These are phyloP conservation scores for Fusarium torulosum DNA, from an alignment of 2,329 filamentous ascomycete species.

Conservation along the genomic window DNA sequence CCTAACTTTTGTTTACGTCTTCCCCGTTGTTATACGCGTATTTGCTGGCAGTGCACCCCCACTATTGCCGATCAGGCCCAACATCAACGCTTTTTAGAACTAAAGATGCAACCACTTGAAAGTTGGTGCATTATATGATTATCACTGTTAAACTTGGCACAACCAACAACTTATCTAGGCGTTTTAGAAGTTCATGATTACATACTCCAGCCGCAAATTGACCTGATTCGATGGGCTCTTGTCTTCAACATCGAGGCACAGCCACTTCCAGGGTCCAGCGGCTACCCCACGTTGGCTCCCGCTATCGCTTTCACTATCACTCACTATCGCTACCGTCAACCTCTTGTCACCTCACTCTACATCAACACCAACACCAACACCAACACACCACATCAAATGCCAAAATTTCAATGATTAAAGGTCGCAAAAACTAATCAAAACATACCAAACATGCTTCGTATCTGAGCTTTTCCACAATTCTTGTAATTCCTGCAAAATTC, in stretches of 20 bases:
- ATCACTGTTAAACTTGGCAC: conserved; percentile 18
- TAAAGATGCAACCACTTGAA: not conserved
- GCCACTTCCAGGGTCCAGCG: conserved; percentile 18
- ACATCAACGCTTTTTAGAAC: not conserved
- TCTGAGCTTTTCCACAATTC: not conserved
- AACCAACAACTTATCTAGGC: conserved; percentile 5
- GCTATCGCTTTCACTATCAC: not conserved
- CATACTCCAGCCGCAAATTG: not conserved
- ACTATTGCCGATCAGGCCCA: conserved; percentile 1
- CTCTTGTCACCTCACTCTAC: conserved; percentile 13
- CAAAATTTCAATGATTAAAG: not conserved
- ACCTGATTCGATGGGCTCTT: conserved; percentile 10
- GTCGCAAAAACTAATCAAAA: not conserved
- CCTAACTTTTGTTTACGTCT: no score
- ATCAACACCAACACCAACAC: not conserved
- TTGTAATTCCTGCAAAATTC: not conserved
- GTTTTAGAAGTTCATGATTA: conserved; percentile 22
- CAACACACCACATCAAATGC: not conserved
- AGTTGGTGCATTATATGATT: not conserved
- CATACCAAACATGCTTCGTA: not conserved
- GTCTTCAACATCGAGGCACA: conserved; percentile 8
- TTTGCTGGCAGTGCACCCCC: not conserved
- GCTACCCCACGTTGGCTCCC: conserved; percentile 30
- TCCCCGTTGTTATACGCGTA: no score
- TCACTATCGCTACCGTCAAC: not conserved